Percentiles rank a stretch among this genome's conserved stretches.
Evolutionary conservation across 2,329 filamentous ascomycete species (phyloP).

Genomic region (Fusarium sp.): DNA sequence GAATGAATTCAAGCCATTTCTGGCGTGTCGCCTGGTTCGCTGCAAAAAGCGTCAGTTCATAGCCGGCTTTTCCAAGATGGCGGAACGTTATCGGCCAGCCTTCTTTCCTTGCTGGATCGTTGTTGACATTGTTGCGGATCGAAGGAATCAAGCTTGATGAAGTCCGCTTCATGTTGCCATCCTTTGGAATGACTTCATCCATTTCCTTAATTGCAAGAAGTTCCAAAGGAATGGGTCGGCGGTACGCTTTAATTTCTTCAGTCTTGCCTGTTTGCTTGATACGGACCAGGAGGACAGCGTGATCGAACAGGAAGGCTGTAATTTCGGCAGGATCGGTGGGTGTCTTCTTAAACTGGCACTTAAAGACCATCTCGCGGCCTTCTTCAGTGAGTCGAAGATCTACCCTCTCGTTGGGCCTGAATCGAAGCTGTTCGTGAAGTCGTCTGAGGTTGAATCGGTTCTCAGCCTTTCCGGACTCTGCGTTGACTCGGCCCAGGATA

Average conservation of each 20-base stretch:
- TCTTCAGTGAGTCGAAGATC: constrained; percentile 96
- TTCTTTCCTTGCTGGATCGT: constrained; percentile 71
- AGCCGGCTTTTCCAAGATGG: constrained; percentile 94
- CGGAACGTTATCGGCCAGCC: constrained; percentile 96
- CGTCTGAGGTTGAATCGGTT: constrained; percentile 96
- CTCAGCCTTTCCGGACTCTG: constrained; percentile 95
- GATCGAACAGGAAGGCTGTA: constrained; percentile 94
- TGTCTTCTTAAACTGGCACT: constrained; percentile 92
- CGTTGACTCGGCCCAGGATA: constrained; percentile 87
- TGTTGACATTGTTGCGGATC: constrained; percentile 57
- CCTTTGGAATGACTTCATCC: constrained; percentile 90
- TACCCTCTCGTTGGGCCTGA: constrained; percentile 88
- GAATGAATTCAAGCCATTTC: constrained; percentile 98
- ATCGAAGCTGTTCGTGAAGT: constrained; percentile 91
- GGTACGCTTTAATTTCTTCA: constrained; percentile 95
- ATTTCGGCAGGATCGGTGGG: constrained; percentile 90
- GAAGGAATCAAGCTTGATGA: constrained; percentile 83
- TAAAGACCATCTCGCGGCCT: constrained; percentile 91
- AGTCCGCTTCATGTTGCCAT: constrained; percentile 84
- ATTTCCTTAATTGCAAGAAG: constrained; percentile 94
- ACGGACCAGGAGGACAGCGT: constrained; percentile 90
- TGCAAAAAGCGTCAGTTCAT: constrained; percentile 90
- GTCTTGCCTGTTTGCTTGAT: constrained; percentile 92
- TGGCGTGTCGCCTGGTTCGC: constrained; percentile 86
- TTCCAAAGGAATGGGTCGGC: constrained; percentile 92